phyloP scores from a whole-genome alignment of 495 filamentous ascomycete species.

The Xylaria grammica region DNA sequence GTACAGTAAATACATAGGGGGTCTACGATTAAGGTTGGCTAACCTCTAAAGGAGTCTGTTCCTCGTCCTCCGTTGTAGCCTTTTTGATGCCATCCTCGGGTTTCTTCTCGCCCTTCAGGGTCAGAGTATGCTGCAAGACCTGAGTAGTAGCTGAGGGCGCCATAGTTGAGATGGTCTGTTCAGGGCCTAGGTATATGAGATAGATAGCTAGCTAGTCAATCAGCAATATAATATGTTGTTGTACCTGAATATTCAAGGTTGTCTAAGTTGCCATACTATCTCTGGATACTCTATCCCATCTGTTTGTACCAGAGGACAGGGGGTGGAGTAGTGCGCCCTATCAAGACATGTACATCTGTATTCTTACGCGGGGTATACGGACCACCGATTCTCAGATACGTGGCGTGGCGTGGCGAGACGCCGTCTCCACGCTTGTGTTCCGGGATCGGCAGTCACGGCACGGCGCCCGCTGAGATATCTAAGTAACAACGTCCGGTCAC shows the following conservation, averaged over 20 bases:
- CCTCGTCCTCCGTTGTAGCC: constrained; percentile 8
- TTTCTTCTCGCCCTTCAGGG: constrained; percentile 23
- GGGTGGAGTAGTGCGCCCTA: constrained; percentile 10
- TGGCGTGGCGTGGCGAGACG: neutral
- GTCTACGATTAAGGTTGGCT: neutral
- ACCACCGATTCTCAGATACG: too few species aligned
- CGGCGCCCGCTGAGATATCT: neutral
- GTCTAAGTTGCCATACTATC: too few species aligned
- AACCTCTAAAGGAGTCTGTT: constrained; percentile 28
- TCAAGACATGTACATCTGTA: neutral
- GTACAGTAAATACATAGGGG: neutral
- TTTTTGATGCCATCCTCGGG: constrained; percentile 5
- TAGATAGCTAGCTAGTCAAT: constrained; percentile 5
- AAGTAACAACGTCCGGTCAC: neutral
- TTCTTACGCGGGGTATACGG: neutral
- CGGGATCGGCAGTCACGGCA: constrained; percentile 10
- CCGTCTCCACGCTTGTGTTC: constrained; percentile 17
- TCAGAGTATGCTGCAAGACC: constrained; percentile 19
- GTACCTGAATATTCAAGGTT: neutral
- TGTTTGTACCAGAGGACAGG: neutral
- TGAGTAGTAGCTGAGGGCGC: constrained; percentile 35
- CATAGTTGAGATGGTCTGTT: constrained; percentile 23
- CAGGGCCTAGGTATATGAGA: neutral
- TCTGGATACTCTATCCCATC: too few species aligned
- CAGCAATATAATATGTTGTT: neutral